These are phyloP conservation scores for Mycena crocata DNA, from an alignment of 768 basidiomycete species.

Conservation along the genomic window DNA sequence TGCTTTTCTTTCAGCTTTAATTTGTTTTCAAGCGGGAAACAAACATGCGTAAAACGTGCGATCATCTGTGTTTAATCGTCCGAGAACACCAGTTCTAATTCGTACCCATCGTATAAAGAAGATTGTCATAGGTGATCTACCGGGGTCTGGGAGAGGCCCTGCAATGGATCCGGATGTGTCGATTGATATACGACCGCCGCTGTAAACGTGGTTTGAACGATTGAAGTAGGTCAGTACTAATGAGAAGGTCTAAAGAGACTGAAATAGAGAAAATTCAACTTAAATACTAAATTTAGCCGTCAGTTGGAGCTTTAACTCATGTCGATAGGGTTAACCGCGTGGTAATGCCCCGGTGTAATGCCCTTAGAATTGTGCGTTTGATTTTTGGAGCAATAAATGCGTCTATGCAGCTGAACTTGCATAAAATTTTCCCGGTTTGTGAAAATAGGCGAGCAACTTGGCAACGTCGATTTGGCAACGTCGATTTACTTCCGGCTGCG, in stretches of 20 bases:
- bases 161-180: conserved; percentile 40
- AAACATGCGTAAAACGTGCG: conserved; percentile 78
- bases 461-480: too few relatives aligned
- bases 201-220: neutral
- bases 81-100: conserved; percentile 72
- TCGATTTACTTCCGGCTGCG: too few relatives aligned
- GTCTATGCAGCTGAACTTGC: too few relatives aligned
- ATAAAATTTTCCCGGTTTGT: too few relatives aligned
- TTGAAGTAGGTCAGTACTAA: neutral
- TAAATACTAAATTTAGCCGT: neutral
- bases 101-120: conserved; percentile 48
- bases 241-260: neutral
- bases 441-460: too few relatives aligned
- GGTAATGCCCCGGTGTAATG: too few relatives aligned
- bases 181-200: neutral
- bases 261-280: neutral
- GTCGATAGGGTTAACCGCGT: neutral
- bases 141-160: too few relatives aligned
- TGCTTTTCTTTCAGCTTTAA: too few relatives aligned
- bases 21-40: conserved; percentile 71
- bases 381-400: neutral
- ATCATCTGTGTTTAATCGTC: conserved; percentile 87
- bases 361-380: neutral
- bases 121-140: too few relatives aligned
- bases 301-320: too few relatives aligned